Evolutionary conservation across 2,329 filamentous ascomycete genomes (phyloP), one percentile per base, ranked within the genome.

Genomic region (Verruconis gallopava): DNA sequence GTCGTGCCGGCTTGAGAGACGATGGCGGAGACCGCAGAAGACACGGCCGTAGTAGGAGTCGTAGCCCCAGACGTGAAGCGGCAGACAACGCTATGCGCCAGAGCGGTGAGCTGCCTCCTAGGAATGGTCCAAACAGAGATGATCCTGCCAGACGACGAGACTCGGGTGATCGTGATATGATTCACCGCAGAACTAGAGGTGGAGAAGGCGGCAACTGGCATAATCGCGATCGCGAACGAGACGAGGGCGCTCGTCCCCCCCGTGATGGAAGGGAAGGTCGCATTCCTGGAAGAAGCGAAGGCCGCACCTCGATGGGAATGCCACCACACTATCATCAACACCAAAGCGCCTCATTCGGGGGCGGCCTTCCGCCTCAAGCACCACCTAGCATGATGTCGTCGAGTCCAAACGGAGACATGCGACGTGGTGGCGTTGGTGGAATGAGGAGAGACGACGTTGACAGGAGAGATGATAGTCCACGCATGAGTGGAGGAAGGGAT

Each of bases 381-480:
- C 18, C 42, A 13, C 19, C 20, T 25, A 36, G 44, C 45, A 25
- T 40, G 28, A 13, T 14, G 40, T 17, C 37, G 21, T 18, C 44
- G 37, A 19, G 35, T 39, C 19, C 32, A 30, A 18, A 42, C 12
- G 37, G 38, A 21, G 43, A 38, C 5, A 28, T 30, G 32, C 25
- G 33, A 22, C 17, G 33, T 21, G 40, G 45, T 35, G 22, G 38
- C 17, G 28, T 43, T 14, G 40, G 38, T 5, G 45, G 33, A 5
- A 45, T 37, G 20, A 47, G 18, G 43, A 47, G 36, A 14, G 46
- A 44, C 21, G 45, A 42, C 12, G 38, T 21, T 6, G 33, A 42
- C 9, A 18, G 45, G 38, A 12, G 38, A 48, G 39, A 46, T 40
- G 17, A 47, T 46, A 25, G 47, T 28, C 2, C 47, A 48, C 15